Percentiles rank a stretch among this genome's conserved stretches.
These are phyloP conservation scores for Aspergillus sojae DNA, from an alignment of 2,329 filamentous ascomycete species.

Conservation along the genomic window DNA sequence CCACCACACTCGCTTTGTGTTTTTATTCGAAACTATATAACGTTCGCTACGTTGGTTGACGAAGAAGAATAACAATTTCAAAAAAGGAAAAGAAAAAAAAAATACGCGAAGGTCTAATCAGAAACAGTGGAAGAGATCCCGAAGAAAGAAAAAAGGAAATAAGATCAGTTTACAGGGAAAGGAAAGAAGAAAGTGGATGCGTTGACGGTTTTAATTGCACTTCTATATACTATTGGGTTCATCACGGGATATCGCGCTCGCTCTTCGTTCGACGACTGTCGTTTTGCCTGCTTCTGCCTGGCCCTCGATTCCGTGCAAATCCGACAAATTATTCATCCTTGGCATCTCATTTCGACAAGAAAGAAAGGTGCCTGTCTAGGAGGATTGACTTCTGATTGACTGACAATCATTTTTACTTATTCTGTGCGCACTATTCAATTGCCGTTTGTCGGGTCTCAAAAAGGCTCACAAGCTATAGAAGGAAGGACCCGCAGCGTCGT, in stretches of 20 bases:
- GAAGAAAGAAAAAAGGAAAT: conserved; percentile 13
- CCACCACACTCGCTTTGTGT: conserved; percentile 41
- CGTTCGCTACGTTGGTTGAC: conserved; percentile 41
- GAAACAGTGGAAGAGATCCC: background rate
- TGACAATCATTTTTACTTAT: conserved; percentile 11
- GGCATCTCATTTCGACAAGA: conserved; percentile 7
- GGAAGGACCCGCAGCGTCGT: conserved; percentile 18
- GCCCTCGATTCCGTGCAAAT: conserved; percentile 11
- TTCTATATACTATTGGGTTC: conserved; percentile 24
- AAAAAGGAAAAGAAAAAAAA: conserved; percentile 12
- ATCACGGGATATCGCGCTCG: conserved; percentile 20
- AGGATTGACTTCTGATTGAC: conserved; percentile 8
- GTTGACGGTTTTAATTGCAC: conserved; percentile 4
- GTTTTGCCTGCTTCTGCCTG: conserved; percentile 17
- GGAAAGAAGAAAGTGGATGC: conserved; percentile 12
- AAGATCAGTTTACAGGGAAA: conserved; percentile 18
- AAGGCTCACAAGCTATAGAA: conserved; percentile 17
- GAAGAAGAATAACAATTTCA: conserved; percentile 16
- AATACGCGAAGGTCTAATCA: background rate
- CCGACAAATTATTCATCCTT: conserved; percentile 7
- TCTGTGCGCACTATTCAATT: conserved; percentile 13
- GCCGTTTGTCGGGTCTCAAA: conserved; percentile 22
- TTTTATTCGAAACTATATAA: conserved; percentile 36
- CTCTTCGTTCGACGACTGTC: conserved; percentile 24
- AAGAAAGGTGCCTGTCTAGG: background rate